These are phyloP conservation scores for Chaetomium fimeti DNA, from an alignment of 495 filamentous ascomycete genomes.

Conservation along the genomic window DNA sequence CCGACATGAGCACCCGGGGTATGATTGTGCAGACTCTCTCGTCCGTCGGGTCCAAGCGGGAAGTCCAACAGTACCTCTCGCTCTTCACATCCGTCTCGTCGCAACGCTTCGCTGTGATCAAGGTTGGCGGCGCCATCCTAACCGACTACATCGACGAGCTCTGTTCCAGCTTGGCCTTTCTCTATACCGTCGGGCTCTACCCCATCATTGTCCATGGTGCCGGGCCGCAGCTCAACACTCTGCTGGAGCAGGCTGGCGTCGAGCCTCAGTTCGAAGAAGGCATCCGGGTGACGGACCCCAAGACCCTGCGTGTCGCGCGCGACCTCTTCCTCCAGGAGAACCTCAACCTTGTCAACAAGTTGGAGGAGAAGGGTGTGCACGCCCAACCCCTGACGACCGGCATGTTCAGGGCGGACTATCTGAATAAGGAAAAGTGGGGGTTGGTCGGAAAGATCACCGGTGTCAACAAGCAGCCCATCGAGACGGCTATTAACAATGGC, in stretches of 20 bases:
- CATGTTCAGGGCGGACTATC: slow-evolving; percentile 91
- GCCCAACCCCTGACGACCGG: slow-evolving; percentile 90
- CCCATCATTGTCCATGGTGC: slow-evolving; percentile 97
- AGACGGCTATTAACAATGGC: slow-evolving; percentile 86
- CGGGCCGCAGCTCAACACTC: slow-evolving; percentile 91
- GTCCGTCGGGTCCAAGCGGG: slow-evolving; percentile 94
- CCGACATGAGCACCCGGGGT: slow-evolving; percentile 64
- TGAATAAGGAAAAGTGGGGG: slow-evolving; percentile 92
- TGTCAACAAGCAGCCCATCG: slow-evolving; percentile 87
- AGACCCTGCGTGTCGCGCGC: slow-evolving; percentile 86
- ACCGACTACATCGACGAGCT: slow-evolving; percentile 91
- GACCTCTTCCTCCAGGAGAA: slow-evolving; percentile 96
- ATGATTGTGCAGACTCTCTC: slow-evolving; percentile 93
- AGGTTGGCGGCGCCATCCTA: slow-evolving; percentile 96
- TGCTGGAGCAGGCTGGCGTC: slow-evolving; percentile 87
- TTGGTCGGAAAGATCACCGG: slow-evolving; percentile 93
- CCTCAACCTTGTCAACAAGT: slow-evolving; percentile 85
- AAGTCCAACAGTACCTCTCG: slow-evolving; percentile 97
- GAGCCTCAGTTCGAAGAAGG: slow-evolving; percentile 97
- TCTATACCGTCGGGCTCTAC: slow-evolving; percentile 93
- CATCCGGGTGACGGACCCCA: slow-evolving; percentile 92
- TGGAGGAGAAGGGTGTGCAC: slow-evolving; percentile 87
- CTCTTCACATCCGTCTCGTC: slow-evolving; percentile 97
- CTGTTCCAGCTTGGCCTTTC: slow-evolving; percentile 82
- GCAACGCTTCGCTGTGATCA: slow-evolving; percentile 98